phyloP scores from a whole-genome alignment of 2,329 filamentous ascomycete species.

The Alternaria sp. region DNA sequence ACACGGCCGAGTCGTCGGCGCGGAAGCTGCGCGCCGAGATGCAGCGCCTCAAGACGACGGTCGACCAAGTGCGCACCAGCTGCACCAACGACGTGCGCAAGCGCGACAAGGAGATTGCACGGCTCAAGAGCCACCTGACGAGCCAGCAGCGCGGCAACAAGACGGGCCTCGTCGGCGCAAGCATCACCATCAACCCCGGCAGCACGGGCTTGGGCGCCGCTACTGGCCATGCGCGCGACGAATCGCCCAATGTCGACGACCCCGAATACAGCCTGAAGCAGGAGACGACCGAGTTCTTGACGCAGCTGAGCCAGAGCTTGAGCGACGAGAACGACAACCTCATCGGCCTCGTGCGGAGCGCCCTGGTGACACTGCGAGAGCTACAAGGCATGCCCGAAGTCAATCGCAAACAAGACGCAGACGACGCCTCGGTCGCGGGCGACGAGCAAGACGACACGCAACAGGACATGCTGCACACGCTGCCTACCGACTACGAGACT shows the following conservation, averaged over 20 bases:
- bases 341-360: constrained; percentile 72
- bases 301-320: constrained; percentile 78
- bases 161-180: constrained; percentile 54
- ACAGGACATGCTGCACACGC: constrained; percentile 50
- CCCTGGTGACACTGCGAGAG: constrained; percentile 73
- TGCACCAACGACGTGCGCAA: constrained; percentile 92
- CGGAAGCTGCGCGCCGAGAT: constrained; percentile 85
- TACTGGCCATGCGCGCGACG: constrained; percentile 58
- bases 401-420: constrained; percentile 30
- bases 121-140: constrained; percentile 83
- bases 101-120: constrained; percentile 86
- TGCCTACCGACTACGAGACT: constrained; percentile 69
- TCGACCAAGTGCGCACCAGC: constrained; percentile 82
- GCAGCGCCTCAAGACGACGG: constrained; percentile 75
- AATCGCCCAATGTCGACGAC: constrained; percentile 59
- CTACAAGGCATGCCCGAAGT: constrained; percentile 60
- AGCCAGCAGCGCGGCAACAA: constrained; percentile 63
- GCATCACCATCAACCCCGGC: constrained; percentile 54
- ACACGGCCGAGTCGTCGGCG: constrained; percentile 74
- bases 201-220: constrained; percentile 29
- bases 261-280: constrained; percentile 73
- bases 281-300: constrained; percentile 91
- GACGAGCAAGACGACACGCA: constrained; percentile 42
- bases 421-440: constrained; percentile 33
- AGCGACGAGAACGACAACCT: constrained; percentile 92